A percentile compares a stretch with the other conserved stretches of the same genome.
Evolutionary conservation across 164 flowering plant species (phyloP).

Genomic region (Santalum album): DNA sequence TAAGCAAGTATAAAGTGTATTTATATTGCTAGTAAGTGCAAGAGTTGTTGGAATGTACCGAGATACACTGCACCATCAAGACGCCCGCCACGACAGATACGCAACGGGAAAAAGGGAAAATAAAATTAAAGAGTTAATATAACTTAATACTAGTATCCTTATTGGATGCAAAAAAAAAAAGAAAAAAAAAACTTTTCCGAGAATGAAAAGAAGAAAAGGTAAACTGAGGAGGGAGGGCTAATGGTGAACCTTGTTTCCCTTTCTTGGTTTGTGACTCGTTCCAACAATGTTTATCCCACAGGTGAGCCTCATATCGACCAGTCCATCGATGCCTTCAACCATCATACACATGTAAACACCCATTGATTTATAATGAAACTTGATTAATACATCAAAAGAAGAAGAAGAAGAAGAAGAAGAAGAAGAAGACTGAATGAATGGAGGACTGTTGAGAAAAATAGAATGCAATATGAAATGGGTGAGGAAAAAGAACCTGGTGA

Average conservation of each 20-base stretch:
- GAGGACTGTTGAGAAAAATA: too few species aligned
- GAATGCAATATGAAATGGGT: too few species aligned
- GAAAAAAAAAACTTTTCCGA: neutral
- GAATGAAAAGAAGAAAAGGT: constrained; percentile 1
- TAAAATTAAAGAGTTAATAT: neutral
- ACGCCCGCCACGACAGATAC: neutral
- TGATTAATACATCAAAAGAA: too few species aligned
- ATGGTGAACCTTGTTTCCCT: constrained; percentile 74
- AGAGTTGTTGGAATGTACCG: constrained; percentile 35
- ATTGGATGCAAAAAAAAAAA: neutral
- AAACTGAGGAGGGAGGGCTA: neutral
- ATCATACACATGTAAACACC: too few species aligned
- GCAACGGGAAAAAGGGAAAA: constrained; percentile 1
- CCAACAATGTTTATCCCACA: constrained; percentile 96
- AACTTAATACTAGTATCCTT: too few species aligned
- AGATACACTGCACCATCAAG: constrained; percentile 48
- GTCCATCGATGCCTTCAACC: constrained; percentile 97
- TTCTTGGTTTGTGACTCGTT: constrained; percentile 81
- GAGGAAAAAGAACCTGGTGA: too few species aligned
- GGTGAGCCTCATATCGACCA: constrained; percentile 89
- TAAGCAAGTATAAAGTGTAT: too few species aligned
- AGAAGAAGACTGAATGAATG: too few species aligned
- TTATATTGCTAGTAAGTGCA: too few species aligned
- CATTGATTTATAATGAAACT: neutral
- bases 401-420: too few species aligned